These are phyloP conservation scores for Tremella fuciformis DNA, from an alignment of 768 basidiomycete genomes.

Conservation along the genomic window DNA sequence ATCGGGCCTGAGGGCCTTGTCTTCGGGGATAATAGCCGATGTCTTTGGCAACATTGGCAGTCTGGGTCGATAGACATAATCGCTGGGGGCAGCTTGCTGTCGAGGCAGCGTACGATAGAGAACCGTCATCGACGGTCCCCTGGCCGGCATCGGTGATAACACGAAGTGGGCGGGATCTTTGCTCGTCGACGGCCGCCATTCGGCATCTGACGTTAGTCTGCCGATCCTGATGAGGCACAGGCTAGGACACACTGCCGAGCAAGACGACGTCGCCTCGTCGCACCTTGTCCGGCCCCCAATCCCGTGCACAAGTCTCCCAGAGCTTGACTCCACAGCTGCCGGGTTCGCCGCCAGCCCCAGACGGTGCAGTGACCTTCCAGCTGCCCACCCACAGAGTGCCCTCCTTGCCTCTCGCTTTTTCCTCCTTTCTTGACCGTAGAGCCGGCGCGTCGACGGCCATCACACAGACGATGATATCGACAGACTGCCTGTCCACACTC, in stretches of 20 bases:
- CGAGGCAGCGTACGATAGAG: constrained; percentile 42
- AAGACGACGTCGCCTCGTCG: constrained; percentile 40
- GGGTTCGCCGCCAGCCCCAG: constrained; percentile 7
- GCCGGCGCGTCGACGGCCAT: constrained; percentile 28
- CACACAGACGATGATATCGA: constrained; percentile 36
- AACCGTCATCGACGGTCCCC: constrained; percentile 25
- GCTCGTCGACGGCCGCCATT: constrained; percentile 21
- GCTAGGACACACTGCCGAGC: constrained; percentile 36
- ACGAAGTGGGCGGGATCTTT: constrained; percentile 30
- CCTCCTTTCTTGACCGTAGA: constrained; percentile 28
- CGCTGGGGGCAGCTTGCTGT: constrained; percentile 13
- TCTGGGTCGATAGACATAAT: constrained; percentile 15
- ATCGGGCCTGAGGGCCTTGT: constrained; percentile 36
- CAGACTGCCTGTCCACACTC: constrained; percentile 4
- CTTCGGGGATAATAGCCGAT: constrained; percentile 21
- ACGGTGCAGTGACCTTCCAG: constrained; percentile 29
- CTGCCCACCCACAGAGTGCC: constrained; percentile 32
- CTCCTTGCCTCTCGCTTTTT: constrained; percentile 24
- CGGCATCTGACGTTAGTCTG: constrained; percentile 25
- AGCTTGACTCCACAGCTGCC: constrained; percentile 30
- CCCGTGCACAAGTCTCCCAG: constrained; percentile 38
- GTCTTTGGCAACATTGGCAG: not conserved
- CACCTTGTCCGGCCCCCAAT: constrained; percentile 30
- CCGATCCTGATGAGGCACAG: not conserved
- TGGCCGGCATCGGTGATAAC: constrained; percentile 17